Base-by-base conservation (phyloP, 768 basidiomycete genomes). In the Lactifluus echinatus region DNA sequence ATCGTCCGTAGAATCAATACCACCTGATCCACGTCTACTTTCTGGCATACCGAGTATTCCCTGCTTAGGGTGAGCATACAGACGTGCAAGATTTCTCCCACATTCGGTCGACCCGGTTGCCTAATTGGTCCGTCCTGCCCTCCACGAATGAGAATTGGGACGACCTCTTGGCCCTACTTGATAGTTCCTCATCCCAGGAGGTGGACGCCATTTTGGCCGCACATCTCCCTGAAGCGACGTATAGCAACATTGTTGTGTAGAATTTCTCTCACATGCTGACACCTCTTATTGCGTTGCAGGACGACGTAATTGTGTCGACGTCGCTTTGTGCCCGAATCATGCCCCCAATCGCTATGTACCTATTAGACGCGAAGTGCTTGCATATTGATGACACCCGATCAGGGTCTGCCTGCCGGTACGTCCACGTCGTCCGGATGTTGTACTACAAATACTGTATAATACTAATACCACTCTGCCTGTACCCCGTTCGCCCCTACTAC, bases 81-180 rank as follows among this genome's bases (percentile, higher is more conserved):
- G 59, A 74, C 2, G 81, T 91, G 17, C 87, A 87, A 65, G 92
- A 94, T 62, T 94, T 94, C 66, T 88, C 89, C 19, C 90, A 93
- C 68, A 87, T 93, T 57, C 75, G 83, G 31, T 66, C 78, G 4
- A 82, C 85, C 1, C 82, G 81, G 0, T 93, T 92, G 4, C 89
- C 92, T 8, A 82, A 93, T 69, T 93, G 88, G 40, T 23, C 23
- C 7, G 34, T 47, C 19, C 37, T 36, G 5, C 26, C 47, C 2
- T 17, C 53, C 8, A 24, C 15, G 42, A 45, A 45, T 10, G 43
- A 59, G 17, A 29, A 48, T 29, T 60, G 59, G 59, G 56, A 46
- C 42, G 53, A 55, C 8, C 17, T 59, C 39, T 50, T 24, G 42
- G n/a, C n/a, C 3, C 40, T n/a, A 39, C 28, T 36, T 14, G 40